phyloP scores from a whole-genome alignment of 2,329 filamentous ascomycete genomes.

The Epicoccum sorghinum region DNA sequence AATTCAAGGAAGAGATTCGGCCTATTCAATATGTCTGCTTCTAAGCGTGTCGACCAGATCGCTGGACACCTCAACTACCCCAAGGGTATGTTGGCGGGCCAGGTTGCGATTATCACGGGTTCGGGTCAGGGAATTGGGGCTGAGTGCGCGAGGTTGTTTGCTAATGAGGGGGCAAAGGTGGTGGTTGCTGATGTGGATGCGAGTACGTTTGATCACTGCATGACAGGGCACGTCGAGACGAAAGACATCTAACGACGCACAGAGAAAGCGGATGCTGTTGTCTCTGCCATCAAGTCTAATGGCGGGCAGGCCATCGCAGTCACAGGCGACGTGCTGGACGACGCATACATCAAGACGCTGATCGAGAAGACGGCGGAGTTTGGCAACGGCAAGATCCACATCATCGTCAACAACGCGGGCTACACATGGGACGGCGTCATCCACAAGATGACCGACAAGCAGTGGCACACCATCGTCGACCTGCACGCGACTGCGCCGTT shows the following conservation, averaged over 20 bases:
- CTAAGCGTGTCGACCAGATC: conserved; percentile 69
- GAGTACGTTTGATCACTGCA: conserved; percentile 51
- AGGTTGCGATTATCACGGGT: conserved; percentile 87
- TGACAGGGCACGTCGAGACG: neutral
- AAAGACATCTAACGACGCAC: conserved; percentile 17
- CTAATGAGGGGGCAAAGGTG: conserved; percentile 86
- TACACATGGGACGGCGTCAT: conserved; percentile 94
- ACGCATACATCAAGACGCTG: conserved; percentile 72
- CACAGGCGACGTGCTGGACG: conserved; percentile 76
- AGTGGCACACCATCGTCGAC: conserved; percentile 87
- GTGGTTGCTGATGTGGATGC: conserved; percentile 83
- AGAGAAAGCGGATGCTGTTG: conserved; percentile 74
- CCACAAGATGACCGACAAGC: conserved; percentile 89
- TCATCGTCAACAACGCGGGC: conserved; percentile 90
- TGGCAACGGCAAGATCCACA: conserved; percentile 85
- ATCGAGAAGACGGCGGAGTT: conserved; percentile 78
- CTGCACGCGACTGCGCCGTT: conserved; percentile 87
- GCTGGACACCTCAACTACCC: conserved; percentile 82
- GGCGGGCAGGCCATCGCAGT: conserved; percentile 75
- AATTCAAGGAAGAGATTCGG: too few relatives aligned
- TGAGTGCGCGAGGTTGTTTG: conserved; percentile 80
- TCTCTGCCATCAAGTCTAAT: conserved; percentile 69
- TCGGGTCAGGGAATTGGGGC: conserved; percentile 88
- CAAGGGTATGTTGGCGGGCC: conserved; percentile 75
- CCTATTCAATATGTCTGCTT: conserved; percentile 18